Evolutionary conservation across 805 yeast genomes (phyloP), one percentile per base, ranked within the genome.

Genomic region (Kazachstania psychrophila): DNA sequence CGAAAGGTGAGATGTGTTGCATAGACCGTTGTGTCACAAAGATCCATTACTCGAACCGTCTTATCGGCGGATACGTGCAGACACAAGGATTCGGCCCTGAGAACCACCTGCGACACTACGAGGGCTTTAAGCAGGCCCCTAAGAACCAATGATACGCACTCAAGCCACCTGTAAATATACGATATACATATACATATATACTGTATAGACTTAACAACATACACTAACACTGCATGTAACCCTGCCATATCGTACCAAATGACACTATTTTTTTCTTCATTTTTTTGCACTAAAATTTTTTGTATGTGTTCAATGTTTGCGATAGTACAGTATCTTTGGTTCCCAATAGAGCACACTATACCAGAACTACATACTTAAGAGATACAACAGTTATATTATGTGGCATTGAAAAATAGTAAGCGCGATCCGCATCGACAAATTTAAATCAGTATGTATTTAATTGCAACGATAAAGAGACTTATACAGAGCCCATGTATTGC

Each of bases 11-110:
- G 55, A 61, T 68, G 41, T 70, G 74, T 31, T 89, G 96, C 56
- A 63, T 84, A 9, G 95, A 87, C 57, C 66, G 96, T 42, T 88
- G 97, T 62, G 89, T 83, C 30, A 61, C 76, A 44, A 88, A 88
- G 58, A 87, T 79, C 59, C 83, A 86, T 65, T 70, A 70, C 48
- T 79, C 87, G 31, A 87, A 79, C 55, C 58, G 73, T 31, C 54
- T 70, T 36, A 64, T 84, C 22, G 92, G 89, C 0, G 69, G 66
- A 12, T 52, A 61, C 58, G 65, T 69, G 44, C 66, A 68, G 42
- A 40, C 52, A 50, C 65, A 58, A 45, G 61, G 73, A 23, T 60
- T 72, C 34, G 61, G 62, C 25, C 76, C 75, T n/a, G 60, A 56
- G 40, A 61, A 66, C 57, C 28, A 72, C 56, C 42, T 73, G 64